A percentile compares a stretch with the other conserved stretches of the same genome.
These are phyloP conservation scores for Fusarium metavorans DNA, from an alignment of 2,329 filamentous ascomycete species.

Conservation along the genomic window DNA sequence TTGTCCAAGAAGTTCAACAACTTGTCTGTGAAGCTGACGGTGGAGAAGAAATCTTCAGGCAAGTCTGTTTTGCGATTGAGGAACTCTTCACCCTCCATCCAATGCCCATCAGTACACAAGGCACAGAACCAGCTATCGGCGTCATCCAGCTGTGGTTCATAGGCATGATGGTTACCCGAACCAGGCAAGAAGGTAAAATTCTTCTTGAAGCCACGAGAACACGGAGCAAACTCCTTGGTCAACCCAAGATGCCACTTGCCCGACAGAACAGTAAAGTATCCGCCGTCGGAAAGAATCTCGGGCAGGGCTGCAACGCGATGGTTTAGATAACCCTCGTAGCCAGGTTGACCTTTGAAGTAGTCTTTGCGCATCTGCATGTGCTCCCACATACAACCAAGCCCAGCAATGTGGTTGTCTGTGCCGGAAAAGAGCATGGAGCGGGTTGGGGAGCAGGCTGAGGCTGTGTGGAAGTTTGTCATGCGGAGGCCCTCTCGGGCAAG, in stretches of 20 bases:
- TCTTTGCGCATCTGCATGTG: slow-evolving; percentile 14
- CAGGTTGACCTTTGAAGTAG: slow-evolving; percentile 29
- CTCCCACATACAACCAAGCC: slow-evolving; percentile 66
- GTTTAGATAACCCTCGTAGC: slow-evolving; percentile 51
- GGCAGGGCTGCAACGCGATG: slow-evolving; percentile 44
- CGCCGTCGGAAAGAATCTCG: slow-evolving; percentile 46
- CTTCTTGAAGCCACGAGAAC: slow-evolving; percentile 54
- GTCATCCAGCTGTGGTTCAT: slow-evolving; percentile 57
- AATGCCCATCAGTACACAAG: slow-evolving; percentile 41
- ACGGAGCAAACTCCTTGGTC: slow-evolving; percentile 39
- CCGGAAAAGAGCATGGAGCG: slow-evolving; percentile 71
- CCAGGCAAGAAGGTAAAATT: slow-evolving; percentile 56
- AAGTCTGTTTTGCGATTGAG: slow-evolving; percentile 54
- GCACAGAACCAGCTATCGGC: slow-evolving; percentile 65
- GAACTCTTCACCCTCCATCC: slow-evolving; percentile 55
- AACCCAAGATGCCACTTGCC: slow-evolving; percentile 54
- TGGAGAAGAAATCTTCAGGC: slow-evolving; percentile 64
- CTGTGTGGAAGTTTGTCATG: slow-evolving; percentile 70
- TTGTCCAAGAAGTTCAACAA: slow-evolving; percentile 60
- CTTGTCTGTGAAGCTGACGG: slow-evolving; percentile 63
- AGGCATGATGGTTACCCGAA: slow-evolving; percentile 65
- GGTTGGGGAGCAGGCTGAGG: slow-evolving; percentile 69
- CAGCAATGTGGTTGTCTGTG: slow-evolving; percentile 66
- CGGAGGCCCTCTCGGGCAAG: slow-evolving; percentile 61
- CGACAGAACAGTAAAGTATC: slow-evolving; percentile 48